Conservation (phyloP, 169 alveolate species). For the Plasmodium berghei region DNA sequence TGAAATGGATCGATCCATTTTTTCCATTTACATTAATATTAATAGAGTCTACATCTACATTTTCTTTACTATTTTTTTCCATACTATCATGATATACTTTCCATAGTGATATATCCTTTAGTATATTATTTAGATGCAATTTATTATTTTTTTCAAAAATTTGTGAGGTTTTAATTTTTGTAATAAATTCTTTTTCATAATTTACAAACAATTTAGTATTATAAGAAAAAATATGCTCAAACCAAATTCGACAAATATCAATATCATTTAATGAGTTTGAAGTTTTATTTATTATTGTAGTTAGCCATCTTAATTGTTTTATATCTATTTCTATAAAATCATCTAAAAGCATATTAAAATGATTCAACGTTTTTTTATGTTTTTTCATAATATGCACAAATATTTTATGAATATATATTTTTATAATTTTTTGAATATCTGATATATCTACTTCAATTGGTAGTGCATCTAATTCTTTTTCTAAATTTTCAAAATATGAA, state of each 20-base stretch:
- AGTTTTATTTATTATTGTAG: constrained; percentile 59
- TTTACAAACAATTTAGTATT: constrained; percentile 41
- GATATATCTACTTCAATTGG: constrained; percentile 54
- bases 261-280: constrained; percentile 50
- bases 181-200: constrained; percentile 63
- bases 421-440: constrained; percentile 60
- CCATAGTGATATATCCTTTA: constrained; percentile 49
- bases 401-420: constrained; percentile 33
- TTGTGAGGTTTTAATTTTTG: constrained; percentile 34
- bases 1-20: neutral
- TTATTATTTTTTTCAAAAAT: constrained; percentile 64
- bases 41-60: neutral
- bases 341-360: constrained; percentile 39
- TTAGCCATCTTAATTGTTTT: constrained; percentile 69
- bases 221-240: constrained; percentile 40
- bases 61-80: constrained; percentile 17
- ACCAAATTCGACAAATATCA: constrained; percentile 73
- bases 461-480: constrained; percentile 60
- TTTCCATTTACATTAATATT: neutral
- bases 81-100: constrained; percentile 33
- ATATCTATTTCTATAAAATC: constrained; percentile 57
- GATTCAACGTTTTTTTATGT: constrained; percentile 23
- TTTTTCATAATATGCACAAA: constrained; percentile 28
- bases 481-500: constrained; percentile 36
- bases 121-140: constrained; percentile 25